These are phyloP conservation scores for Psidium friedrichsthalianum DNA, from an alignment of 345 rosid species.

Conservation along the genomic window DNA sequence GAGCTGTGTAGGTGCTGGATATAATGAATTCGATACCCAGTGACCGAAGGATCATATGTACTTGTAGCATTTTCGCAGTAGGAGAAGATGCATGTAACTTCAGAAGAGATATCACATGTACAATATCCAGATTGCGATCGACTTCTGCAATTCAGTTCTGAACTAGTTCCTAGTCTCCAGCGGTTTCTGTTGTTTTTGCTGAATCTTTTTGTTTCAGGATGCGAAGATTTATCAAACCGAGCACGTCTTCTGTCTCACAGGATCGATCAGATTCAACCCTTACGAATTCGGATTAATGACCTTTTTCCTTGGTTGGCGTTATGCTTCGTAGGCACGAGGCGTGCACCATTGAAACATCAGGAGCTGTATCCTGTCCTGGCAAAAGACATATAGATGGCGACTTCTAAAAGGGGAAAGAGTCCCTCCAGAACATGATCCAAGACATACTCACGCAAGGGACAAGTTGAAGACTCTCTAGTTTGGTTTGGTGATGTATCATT, in stretches of 20 bases:
- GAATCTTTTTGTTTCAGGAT: background rate
- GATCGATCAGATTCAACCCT: background rate
- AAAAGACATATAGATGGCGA: background rate
- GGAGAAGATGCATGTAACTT: background rate
- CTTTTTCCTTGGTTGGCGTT: background rate
- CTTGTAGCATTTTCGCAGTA: background rate
- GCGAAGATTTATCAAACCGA: background rate
- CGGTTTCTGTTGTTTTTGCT: background rate
- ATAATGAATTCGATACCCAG: background rate
- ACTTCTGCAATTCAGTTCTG: background rate
- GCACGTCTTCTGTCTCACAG: background rate
- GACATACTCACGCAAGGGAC: background rate
- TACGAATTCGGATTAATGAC: background rate
- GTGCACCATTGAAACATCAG: background rate
- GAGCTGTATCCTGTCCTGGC: background rate
- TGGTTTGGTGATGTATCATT: background rate
- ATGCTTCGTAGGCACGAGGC: background rate
- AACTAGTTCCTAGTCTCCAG: background rate
- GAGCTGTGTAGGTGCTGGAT: background rate
- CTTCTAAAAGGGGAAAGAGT: background rate
- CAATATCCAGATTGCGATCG: background rate
- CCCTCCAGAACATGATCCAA: background rate
- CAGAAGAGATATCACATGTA: background rate
- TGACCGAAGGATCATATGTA: background rate
- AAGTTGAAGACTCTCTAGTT: background rate